Evolutionary conservation across 2,329 filamentous ascomycete genomes (phyloP).

Genomic region (Metarhizium anisopliae): DNA sequence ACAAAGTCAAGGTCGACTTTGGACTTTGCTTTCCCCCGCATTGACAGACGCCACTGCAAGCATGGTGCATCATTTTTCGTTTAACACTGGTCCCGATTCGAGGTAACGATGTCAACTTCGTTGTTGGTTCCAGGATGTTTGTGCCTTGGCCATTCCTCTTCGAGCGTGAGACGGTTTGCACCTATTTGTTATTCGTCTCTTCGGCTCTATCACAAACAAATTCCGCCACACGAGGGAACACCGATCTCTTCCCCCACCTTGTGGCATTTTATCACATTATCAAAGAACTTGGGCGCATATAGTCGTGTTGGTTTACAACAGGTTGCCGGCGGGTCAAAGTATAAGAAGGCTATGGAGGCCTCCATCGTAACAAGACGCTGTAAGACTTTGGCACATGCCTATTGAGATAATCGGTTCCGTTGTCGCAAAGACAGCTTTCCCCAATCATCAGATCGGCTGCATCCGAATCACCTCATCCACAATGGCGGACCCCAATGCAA

Average conservation of each 20-base stretch:
- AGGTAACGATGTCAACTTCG: neutral
- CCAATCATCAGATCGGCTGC: neutral
- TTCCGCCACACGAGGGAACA: neutral
- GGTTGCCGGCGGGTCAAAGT: neutral
- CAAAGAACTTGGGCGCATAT: neutral
- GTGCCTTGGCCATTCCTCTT: too few relatives aligned
- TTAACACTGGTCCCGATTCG: neutral
- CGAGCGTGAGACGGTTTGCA: too few relatives aligned
- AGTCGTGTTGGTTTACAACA: neutral
- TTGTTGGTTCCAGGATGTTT: neutral
- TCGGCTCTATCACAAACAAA: neutral
- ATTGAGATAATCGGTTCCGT: neutral
- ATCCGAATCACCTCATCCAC: neutral
- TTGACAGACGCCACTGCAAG: neutral
- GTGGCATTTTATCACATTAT: too few relatives aligned
- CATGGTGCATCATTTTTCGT: neutral
- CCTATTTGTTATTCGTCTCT: neutral
- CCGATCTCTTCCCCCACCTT: neutral
- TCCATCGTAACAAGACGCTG: neutral
- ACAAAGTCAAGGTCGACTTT: neutral
- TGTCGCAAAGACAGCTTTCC: neutral
- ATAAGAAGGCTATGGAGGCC: neutral
- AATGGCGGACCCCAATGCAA: neutral
- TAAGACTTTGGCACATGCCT: neutral
- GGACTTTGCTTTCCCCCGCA: neutral